These are phyloP conservation scores for Pythium plurisporium DNA, from an alignment of 352 stramenopile genomes.

Conservation along the genomic window DNA sequence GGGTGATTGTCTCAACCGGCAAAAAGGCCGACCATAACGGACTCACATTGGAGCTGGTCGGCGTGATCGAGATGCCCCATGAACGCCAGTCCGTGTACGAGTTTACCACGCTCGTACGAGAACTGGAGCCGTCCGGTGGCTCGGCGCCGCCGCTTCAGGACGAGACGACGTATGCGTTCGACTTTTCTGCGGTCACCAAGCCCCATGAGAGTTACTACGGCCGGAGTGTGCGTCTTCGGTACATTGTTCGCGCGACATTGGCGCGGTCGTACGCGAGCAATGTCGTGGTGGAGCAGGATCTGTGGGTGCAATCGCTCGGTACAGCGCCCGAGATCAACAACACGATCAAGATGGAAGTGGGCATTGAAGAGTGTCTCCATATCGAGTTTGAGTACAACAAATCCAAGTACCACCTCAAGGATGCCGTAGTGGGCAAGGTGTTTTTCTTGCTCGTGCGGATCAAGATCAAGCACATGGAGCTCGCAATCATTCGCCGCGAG, in stretches of 20 bases:
- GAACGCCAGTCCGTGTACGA: constrained; percentile 84
- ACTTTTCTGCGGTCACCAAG: constrained; percentile 94
- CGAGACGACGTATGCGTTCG: constrained; percentile 82
- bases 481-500: constrained; percentile 96
- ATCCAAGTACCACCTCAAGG: constrained; percentile 94
- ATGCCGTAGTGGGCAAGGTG: constrained; percentile 97
- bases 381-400: constrained; percentile 99
- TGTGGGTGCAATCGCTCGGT: constrained; percentile 86
- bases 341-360: constrained; percentile 97
- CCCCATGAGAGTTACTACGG: constrained; percentile 97
- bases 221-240: constrained; percentile 93
- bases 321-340: constrained; percentile 77
- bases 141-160: constrained; percentile 30
- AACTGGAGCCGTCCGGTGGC: constrained; percentile 84
- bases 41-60: constrained; percentile 95
- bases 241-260: constrained; percentile 94
- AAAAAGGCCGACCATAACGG: constrained; percentile 96
- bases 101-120: constrained; percentile 89
- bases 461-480: constrained; percentile 99
- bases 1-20: constrained; percentile 69
- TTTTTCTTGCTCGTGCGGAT: constrained; percentile 98
- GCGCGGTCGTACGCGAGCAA: constrained; percentile 89
- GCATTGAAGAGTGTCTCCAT: constrained; percentile 99
- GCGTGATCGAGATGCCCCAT: constrained; percentile 88
- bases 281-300: constrained; percentile 91